Percentiles rank a stretch among this genome's conserved stretches.
Evolutionary conservation across 495 filamentous ascomycete genomes (phyloP).

Genomic region (Penicillium ochrochloron): DNA sequence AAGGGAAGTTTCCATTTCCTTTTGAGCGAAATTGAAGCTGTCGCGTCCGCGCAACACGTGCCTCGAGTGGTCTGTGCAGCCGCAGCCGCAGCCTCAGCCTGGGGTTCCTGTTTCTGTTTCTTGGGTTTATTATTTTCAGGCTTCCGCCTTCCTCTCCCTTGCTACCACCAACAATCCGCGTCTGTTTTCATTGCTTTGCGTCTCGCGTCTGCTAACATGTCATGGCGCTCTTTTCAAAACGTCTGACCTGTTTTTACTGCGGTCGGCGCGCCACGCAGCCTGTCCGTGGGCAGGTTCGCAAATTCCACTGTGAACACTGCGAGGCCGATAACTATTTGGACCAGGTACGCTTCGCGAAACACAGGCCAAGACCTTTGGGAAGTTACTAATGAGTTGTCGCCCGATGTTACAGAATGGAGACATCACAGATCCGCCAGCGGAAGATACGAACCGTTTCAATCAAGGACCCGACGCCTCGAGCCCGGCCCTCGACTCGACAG

Average conservation of each 20-base stretch:
- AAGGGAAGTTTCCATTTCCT: neutral
- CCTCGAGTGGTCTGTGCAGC: constrained; percentile 40
- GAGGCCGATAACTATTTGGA: constrained; percentile 85
- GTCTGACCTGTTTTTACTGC: constrained; percentile 79
- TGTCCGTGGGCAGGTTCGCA: constrained; percentile 54
- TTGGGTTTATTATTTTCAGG: constrained; percentile 41
- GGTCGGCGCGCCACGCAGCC: constrained; percentile 61
- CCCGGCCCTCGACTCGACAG: constrained; percentile 38
- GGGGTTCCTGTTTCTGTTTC: neutral
- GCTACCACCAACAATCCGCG: constrained; percentile 14
- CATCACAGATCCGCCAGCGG: constrained; percentile 82
- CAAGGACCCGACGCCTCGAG: constrained; percentile 35
- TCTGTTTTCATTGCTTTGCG: neutral
- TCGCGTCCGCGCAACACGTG: constrained; percentile 30
- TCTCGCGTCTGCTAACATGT: constrained; percentile 27
- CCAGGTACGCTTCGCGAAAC: constrained; percentile 44
- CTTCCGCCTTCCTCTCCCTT: constrained; percentile 6
- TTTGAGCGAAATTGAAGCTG: constrained; percentile 19
- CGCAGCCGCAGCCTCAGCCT: neutral
- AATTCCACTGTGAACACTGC: constrained; percentile 74
- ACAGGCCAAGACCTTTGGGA: constrained; percentile 5
- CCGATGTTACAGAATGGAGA: constrained; percentile 66
- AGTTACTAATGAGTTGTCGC: constrained; percentile 4
- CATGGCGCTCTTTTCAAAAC: constrained; percentile 55
- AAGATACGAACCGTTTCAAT: constrained; percentile 43